These are phyloP conservation scores for Pichia sp. DNA, from an alignment of 1,139 yeast species.

Conservation along the genomic window DNA sequence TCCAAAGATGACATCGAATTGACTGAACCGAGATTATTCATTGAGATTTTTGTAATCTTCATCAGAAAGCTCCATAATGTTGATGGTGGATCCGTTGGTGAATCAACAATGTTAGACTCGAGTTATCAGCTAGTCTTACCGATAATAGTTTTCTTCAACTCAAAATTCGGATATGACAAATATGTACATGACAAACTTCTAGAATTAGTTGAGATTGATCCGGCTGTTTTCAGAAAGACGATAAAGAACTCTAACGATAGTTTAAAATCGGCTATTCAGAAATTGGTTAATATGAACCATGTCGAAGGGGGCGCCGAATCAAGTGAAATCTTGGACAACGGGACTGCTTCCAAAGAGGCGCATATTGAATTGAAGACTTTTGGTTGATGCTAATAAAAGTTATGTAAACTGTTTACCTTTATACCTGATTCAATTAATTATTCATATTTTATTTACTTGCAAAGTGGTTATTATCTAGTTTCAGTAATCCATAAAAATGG, in stretches of 20 bases:
- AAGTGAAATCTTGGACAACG: background rate
- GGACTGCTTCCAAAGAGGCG: constrained; percentile 7
- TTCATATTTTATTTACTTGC: background rate
- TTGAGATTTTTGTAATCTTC: constrained; percentile 54
- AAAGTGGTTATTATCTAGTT: background rate
- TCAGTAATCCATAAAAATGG: background rate
- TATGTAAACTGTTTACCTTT: background rate
- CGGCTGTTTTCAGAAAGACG: constrained; percentile 47
- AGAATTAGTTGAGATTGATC: constrained; percentile 46
- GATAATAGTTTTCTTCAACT: constrained; percentile 40
- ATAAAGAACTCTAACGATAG: constrained; percentile 28
- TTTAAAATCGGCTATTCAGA: constrained; percentile 41
- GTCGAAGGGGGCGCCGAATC: background rate
- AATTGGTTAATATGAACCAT: constrained; percentile 25
- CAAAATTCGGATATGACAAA: constrained; percentile 30
- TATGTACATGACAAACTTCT: constrained; percentile 52
- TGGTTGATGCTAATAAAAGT: constrained; percentile 16
- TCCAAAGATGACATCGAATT: constrained; percentile 22
- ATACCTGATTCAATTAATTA: background rate
- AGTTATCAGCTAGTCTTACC: constrained; percentile 48
- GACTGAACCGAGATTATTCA: constrained; percentile 40
- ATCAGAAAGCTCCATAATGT: constrained; percentile 21
- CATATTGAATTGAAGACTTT: constrained; percentile 31
- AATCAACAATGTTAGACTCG: constrained; percentile 29
- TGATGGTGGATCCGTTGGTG: constrained; percentile 7